Conservation (phyloP, 139 green algal species). For the Chlamydomonas applanata region DNA sequence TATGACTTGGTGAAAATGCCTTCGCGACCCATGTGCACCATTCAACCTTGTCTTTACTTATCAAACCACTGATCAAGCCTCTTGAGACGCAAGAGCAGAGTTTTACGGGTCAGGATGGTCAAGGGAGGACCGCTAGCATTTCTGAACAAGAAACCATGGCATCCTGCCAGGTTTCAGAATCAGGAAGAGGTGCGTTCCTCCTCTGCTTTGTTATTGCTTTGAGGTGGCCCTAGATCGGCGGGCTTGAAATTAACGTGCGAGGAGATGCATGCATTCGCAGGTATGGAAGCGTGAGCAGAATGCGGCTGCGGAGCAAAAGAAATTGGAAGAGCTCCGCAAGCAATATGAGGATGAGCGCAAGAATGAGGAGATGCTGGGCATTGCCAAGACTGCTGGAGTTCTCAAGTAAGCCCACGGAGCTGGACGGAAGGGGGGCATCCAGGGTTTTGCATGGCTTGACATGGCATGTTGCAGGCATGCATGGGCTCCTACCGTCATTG, state of each 20-base stretch:
- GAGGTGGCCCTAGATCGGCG: background rate
- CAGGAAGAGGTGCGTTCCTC: conserved; percentile 57
- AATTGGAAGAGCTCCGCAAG: conserved; percentile 83
- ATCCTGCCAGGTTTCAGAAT: conserved; percentile 61
- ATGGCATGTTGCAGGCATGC: too few relatives aligned
- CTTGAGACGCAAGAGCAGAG: too few relatives aligned
- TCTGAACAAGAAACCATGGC: conserved; percentile 92
- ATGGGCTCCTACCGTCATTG: too few relatives aligned
- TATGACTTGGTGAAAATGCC: too few relatives aligned
- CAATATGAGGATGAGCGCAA: conserved; percentile 86
- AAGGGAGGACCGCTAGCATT: conserved; percentile 61
- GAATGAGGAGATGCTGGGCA: conserved; percentile 65
- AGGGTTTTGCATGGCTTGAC: background rate
- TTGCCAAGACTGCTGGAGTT: conserved; percentile 59
- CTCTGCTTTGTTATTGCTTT: background rate
- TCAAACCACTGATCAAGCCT: too few relatives aligned
- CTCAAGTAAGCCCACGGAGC: background rate
- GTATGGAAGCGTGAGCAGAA: conserved; percentile 93
- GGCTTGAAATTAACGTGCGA: too few relatives aligned
- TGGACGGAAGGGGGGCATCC: too few relatives aligned
- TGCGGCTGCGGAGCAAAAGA: conserved; percentile 71
- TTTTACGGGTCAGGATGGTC: conserved; percentile 20
- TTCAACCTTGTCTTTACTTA: too few relatives aligned
- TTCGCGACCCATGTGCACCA: background rate
- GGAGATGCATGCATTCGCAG: background rate